Base-by-base conservation (phyloP, 2,329 filamentous ascomycete genomes). In the Pseudogymnoascus sp. region DNA sequence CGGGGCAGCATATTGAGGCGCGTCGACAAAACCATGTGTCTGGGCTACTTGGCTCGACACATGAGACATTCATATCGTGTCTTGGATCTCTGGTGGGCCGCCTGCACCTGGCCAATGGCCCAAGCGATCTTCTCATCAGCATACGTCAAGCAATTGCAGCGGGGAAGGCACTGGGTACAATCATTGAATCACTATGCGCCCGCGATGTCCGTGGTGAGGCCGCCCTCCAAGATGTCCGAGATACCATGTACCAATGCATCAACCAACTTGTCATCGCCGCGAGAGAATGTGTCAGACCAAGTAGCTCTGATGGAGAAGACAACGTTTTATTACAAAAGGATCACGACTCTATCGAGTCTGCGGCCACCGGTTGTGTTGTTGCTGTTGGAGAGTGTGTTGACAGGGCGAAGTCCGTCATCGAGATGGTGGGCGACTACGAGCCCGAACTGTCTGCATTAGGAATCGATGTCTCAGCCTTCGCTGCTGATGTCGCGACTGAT, bases 51-150 rank as follows among this genome's bases (percentile, higher is more conserved):
- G 89, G 86, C 71, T 81, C 84, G 61, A 90, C 87, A 61, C 92
- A 97, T 77, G 93, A 98, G 77, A 85, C 85, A 6, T 96, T 98
- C 72, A 79, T 99, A 62, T 95, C 93, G 6, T 90, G 93, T 72
- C 85, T 99, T 62, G 93, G 91, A 61, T 96, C 92, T 4, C 96
- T 98, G 74, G 93, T 98, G 73, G 95, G 95, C 14, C 82, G 86
- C 39, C 83, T 97, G 64, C 92, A 97, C 75, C 81, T 97, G 66
- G 95, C 93, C n/a, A 89, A 95, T 67, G 95, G 92, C 6, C 89
- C 92, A 7, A 85, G 89, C 1, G 92, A 96, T 74, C 82, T 98
- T 60, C 86, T 92, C 34, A 78, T 87, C 10, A 92, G 90, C 14
- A 93, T 96, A 60, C 88, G 90, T 73, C 88, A 93, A 73, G 91